A percentile compares a stretch with the other conserved stretches of the same genome.
phyloP scores from a whole-genome alignment of 768 basidiomycete genomes.

The Galerina sulciceps region DNA sequence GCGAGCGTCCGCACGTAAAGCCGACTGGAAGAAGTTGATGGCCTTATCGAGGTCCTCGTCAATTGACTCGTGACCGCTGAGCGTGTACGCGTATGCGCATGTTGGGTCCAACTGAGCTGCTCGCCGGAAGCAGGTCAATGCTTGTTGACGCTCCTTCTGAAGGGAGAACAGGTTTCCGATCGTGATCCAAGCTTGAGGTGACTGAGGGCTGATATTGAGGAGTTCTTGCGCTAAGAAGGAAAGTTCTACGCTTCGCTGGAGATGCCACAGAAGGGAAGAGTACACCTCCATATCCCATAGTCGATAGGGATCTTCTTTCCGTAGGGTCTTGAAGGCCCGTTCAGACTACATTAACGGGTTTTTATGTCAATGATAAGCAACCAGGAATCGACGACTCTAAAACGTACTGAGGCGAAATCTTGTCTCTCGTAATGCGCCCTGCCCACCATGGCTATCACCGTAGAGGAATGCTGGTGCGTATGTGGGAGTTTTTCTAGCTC shows the following conservation, averaged over 20 bases:
- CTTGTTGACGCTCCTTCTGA: conserved; percentile 92
- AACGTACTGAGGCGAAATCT: conserved; percentile 85
- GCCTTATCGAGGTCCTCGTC: conserved; percentile 96
- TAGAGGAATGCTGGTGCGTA: conserved; percentile 73
- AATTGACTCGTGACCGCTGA: conserved; percentile 96
- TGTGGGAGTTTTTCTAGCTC: conserved; percentile 79
- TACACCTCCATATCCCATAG: conserved; percentile 94
- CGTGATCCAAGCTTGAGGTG: conserved; percentile 93
- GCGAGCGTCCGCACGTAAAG: conserved; percentile 87
- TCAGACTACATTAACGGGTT: conserved; percentile 65
- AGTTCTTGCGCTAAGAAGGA: conserved; percentile 94
- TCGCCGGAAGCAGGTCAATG: conserved; percentile 91
- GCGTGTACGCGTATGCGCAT: conserved; percentile 94
- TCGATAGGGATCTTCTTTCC: conserved; percentile 87
- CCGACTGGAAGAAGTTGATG: conserved; percentile 88
- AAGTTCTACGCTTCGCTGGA: conserved; percentile 81
- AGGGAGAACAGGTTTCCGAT: conserved; percentile 95
- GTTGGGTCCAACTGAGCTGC: conserved; percentile 88
- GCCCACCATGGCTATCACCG: conserved; percentile 82
- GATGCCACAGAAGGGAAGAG: conserved; percentile 95
- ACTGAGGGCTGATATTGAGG: conserved; percentile 80
- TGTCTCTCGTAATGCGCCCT: conserved; percentile 89
- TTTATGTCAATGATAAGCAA: conserved; percentile 32
- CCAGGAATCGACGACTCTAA: conserved; percentile 19
- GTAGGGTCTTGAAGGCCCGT: conserved; percentile 82